These are phyloP conservation scores for Cryomyces minteri DNA, from an alignment of 495 filamentous ascomycete genomes.

Conservation along the genomic window DNA sequence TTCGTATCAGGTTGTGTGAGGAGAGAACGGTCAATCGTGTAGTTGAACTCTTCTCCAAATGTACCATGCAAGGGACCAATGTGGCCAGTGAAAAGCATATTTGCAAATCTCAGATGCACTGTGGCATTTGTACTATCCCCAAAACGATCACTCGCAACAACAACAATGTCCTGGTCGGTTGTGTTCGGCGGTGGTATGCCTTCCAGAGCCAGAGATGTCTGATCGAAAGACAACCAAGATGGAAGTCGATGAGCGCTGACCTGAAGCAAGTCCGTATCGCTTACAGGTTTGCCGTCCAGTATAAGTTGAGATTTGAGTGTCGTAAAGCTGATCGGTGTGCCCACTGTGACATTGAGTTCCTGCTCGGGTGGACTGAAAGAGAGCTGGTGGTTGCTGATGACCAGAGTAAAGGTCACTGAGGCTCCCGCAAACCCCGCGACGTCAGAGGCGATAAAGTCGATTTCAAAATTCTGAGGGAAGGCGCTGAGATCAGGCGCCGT, in stretches of 20 bases:
- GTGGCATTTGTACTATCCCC: slow-evolving; percentile 44
- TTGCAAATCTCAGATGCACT: slow-evolving; percentile 36
- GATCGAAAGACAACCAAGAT: slow-evolving; percentile 52
- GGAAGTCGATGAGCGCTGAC: slow-evolving; percentile 34
- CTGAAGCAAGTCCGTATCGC: slow-evolving; percentile 25
- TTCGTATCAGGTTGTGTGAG: slow-evolving; percentile 30
- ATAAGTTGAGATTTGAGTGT: slow-evolving; percentile 33
- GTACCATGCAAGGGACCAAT: slow-evolving; percentile 33
- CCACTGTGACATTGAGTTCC: slow-evolving; percentile 38
- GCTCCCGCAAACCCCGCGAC: slow-evolving; percentile 57
- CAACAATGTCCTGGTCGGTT: slow-evolving; percentile 40
- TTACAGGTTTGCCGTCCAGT: slow-evolving; percentile 39
- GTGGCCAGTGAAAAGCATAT: slow-evolving; percentile 23
- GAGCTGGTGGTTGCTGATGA: slow-evolving; percentile 50
- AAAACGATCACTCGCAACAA: slow-evolving; percentile 45
- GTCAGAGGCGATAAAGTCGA: slow-evolving; percentile 65
- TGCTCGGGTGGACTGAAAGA: slow-evolving; percentile 37
- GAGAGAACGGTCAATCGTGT: slow-evolving; percentile 39
- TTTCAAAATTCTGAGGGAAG: slow-evolving; percentile 50
- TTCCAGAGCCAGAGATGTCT: slow-evolving; percentile 36
- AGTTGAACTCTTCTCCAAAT: slow-evolving; percentile 44
- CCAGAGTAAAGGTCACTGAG: slow-evolving; percentile 44
- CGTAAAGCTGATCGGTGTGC: slow-evolving; percentile 33
- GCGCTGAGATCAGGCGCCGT: slow-evolving; percentile 42
- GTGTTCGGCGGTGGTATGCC: slow-evolving; percentile 42